Evolutionary conservation across 257 asterid species (phyloP), one percentile per base, ranked within the genome.

Genomic region (Paraleonurus japonicus): DNA sequence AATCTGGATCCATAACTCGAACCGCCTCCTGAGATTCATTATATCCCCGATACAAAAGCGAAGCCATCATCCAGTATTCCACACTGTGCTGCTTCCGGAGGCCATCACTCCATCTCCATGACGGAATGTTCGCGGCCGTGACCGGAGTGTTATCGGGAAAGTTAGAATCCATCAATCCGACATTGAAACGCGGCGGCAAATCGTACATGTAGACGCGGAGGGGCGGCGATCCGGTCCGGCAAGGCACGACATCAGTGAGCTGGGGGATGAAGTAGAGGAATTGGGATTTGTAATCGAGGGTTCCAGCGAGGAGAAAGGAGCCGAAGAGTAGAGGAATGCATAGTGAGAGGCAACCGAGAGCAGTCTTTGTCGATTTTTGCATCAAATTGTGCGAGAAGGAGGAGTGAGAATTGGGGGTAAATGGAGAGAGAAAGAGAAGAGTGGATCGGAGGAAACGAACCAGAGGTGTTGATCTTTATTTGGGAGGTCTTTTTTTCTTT

Each of bases 1-100:
- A 67, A 24, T 74, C 84, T 67, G 99, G 95, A 81, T 95, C 95
- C 78, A n/a, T 16, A 79, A 92, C 97, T 84, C 99, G 85, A 72
- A 95, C 81, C 23, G 88, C 95, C 81, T 88, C 97, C 35, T 27
- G 69, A 30, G 50, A 68, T 0, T 67, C 85, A 7, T 47, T 81
- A 20, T 63, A 45, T 17, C 78, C 78, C 16, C 57, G 72, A 60
- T 79, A 43, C 75, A 92, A 65, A 16, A 86, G 84, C 69, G 91
- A 86, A 4, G 84, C 88, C 91, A 86, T 83, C 88, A 86, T 83
- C 91, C 91, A 86, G 76, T 83, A 86, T 82, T 84, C 91, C 19
- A 86, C 91, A n/a, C 91, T 81, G 73, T 86, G 87, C 81, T 86
- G 87, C 67, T 65, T 78, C 65, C 88, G 77, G 69, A 86, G 85